Evolutionary conservation across 2,329 filamentous ascomycete genomes (phyloP).

Genomic region (Penicillium thymicola): DNA sequence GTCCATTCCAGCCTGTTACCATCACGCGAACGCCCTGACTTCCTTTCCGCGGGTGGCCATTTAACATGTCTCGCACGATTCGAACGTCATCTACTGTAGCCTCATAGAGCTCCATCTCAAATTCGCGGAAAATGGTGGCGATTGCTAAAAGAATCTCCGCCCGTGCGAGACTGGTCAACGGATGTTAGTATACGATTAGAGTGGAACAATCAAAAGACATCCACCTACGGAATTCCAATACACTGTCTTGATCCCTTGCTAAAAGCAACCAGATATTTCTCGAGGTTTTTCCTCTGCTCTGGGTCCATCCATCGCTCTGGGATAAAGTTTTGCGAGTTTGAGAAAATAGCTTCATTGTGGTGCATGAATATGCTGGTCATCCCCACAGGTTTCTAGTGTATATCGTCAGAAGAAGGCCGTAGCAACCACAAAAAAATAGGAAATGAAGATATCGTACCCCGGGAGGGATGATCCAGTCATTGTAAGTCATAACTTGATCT

Average conservation of each 20-base stretch:
- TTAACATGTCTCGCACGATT: constrained; percentile 26
- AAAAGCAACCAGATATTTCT: constrained; percentile 40
- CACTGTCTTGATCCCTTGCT: constrained; percentile 45
- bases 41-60: constrained; percentile 13
- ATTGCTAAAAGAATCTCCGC: constrained; percentile 34
- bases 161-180: constrained; percentile 28
- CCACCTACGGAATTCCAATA: constrained; percentile 43
- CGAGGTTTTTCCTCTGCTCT: constrained; percentile 30
- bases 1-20: constrained; percentile 4
- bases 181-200: not conserved
- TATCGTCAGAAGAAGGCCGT: not conserved
- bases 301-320: constrained; percentile 40
- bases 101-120: constrained; percentile 32
- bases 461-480: constrained; percentile 33
- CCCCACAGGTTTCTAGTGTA: constrained; percentile 32
- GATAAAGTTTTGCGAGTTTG: constrained; percentile 33
- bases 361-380: constrained; percentile 39
- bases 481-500: constrained; percentile 28
- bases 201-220: not conserved
- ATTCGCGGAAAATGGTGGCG: constrained; percentile 29
- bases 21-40: constrained; percentile 22
- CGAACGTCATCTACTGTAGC: constrained; percentile 32
- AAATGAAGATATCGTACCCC: constrained; percentile 19
- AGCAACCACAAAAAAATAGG: not conserved
- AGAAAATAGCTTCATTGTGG: constrained; percentile 37